Conservation (phyloP, 306 rosid species). For the Sesbania bispinosa region DNA sequence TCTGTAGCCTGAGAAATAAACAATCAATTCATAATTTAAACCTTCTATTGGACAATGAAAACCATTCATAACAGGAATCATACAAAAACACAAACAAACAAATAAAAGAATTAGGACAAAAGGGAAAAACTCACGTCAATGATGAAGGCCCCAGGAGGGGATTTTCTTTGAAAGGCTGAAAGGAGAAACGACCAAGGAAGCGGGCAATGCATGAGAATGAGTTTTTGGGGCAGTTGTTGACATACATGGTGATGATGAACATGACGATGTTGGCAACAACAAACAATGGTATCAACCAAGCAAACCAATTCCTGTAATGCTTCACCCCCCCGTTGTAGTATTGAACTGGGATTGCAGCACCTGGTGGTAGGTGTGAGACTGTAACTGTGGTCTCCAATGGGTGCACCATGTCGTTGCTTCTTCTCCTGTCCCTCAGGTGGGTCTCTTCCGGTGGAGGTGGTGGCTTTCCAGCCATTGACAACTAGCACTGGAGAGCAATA, state of each 20-base stretch:
- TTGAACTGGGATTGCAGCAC: constrained; percentile 16
- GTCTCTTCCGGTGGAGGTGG: constrained; percentile 32
- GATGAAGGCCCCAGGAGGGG: constrained; percentile 97
- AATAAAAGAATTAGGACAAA: too few species aligned
- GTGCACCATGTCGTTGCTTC: constrained; percentile 41
- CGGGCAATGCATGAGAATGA: constrained; percentile 68
- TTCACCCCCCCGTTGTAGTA: constrained; percentile 40
- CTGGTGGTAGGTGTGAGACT: neutral
- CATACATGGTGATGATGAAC: constrained; percentile 76
- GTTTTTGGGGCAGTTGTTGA: constrained; percentile 85
- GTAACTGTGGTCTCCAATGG: constrained; percentile 55
- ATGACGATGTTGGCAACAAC: constrained; percentile 55
- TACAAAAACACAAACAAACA: too few species aligned
- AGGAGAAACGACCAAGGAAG: constrained; percentile 75
- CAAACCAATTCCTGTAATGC: constrained; percentile 65
- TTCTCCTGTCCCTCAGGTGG: constrained; percentile 40
- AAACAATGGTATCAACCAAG: constrained; percentile 72
- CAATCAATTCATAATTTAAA: constrained; percentile 7
- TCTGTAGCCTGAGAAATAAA: constrained; percentile 60
- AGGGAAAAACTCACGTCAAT: constrained; percentile 49
- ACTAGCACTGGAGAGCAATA: neutral
- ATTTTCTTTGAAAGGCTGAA: constrained; percentile 86
- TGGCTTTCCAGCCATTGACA: constrained; percentile 45
- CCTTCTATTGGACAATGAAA: neutral
- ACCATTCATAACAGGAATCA: too few species aligned